Conservation (phyloP, 2,329 filamentous ascomycete species). For the Fusarium musae region DNA sequence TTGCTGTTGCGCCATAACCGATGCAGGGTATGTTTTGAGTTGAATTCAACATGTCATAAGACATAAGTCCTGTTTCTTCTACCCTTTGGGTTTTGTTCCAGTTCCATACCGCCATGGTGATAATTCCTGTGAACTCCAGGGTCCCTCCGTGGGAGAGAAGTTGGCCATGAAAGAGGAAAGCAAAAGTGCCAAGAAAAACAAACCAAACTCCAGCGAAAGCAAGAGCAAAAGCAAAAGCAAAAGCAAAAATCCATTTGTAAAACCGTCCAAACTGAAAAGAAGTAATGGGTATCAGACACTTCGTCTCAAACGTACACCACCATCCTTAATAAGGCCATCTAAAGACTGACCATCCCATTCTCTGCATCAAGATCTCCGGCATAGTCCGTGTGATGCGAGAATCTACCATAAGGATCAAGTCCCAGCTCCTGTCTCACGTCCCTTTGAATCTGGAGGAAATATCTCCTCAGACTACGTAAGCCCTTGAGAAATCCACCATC, state of each 20-base stretch:
- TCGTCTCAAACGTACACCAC: constrained; percentile 19
- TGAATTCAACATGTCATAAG: constrained; percentile 32
- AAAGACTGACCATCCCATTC: constrained; percentile 50
- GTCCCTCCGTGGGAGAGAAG: constrained; percentile 21
- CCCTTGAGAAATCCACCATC: constrained; percentile 92
- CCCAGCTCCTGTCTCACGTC: constrained; percentile 72
- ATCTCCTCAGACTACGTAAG: constrained; percentile 79
- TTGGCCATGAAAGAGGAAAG: constrained; percentile 14
- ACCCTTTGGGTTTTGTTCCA: constrained; percentile 20
- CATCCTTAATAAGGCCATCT: constrained; percentile 8
- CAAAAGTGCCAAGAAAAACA: constrained; percentile 7
- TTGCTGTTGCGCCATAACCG: constrained; percentile 40
- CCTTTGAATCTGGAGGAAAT: constrained; percentile 87
- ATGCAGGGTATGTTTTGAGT: constrained; percentile 47
- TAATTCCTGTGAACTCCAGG: constrained; percentile 34
- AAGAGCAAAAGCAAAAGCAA: no score
- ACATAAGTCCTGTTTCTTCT: constrained; percentile 31
- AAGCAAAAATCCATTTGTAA: constrained; percentile 23
- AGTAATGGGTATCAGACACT: constrained; percentile 37
- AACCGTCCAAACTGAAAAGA: constrained; percentile 16
- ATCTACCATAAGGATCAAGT: constrained; percentile 51
- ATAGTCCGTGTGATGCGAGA: constrained; percentile 35
- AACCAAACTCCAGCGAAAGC: constrained; percentile 16
- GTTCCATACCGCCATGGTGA: constrained; percentile 14
- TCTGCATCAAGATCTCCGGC: constrained; percentile 44